phyloP scores from a whole-genome alignment of 139 green algal genomes.

The Raphidocelis subcapitata region DNA sequence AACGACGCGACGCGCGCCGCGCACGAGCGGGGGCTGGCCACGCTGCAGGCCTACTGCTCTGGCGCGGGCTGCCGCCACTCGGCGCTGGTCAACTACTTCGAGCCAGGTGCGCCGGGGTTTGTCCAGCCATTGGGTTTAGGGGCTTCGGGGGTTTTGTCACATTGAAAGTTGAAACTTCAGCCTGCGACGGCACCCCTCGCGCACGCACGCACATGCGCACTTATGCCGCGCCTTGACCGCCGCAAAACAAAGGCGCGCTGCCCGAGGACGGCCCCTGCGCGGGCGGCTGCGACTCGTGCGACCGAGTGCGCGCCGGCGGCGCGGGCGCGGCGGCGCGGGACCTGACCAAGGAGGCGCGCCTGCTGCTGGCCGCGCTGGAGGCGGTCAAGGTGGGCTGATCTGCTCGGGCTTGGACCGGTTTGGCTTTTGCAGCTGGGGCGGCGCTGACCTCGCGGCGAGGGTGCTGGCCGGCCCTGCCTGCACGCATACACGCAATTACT shows the following conservation, averaged over 20 bases:
- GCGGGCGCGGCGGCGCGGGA: background rate
- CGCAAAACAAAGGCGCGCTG: background rate
- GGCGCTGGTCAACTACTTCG: constrained; percentile 47
- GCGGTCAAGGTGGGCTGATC: constrained; percentile 27
- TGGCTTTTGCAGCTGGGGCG: background rate
- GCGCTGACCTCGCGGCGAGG: background rate
- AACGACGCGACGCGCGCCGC: constrained; percentile 8
- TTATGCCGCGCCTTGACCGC: too few relatives aligned
- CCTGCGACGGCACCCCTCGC: too few relatives aligned
- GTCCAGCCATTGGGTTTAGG: too few relatives aligned
- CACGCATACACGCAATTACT: background rate
- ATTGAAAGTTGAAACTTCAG: too few relatives aligned
- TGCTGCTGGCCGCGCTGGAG: constrained; percentile 30
- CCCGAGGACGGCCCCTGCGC: constrained; percentile 27
- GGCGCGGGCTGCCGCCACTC: constrained; percentile 38
- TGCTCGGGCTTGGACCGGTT: constrained; percentile 1
- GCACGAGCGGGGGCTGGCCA: background rate
- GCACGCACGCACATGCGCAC: too few relatives aligned
- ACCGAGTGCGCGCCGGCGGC: constrained; percentile 10
- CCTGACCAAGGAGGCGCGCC: constrained; percentile 14
- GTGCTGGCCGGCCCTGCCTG: background rate
- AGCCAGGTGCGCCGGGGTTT: constrained; percentile 8
- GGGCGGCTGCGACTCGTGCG: constrained; percentile 42
- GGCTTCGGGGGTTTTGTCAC: too few relatives aligned
- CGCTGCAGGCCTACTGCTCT: constrained; percentile 7